Conservation (phyloP, 768 basidiomycete species). For the Leccinellum luteum region DNA sequence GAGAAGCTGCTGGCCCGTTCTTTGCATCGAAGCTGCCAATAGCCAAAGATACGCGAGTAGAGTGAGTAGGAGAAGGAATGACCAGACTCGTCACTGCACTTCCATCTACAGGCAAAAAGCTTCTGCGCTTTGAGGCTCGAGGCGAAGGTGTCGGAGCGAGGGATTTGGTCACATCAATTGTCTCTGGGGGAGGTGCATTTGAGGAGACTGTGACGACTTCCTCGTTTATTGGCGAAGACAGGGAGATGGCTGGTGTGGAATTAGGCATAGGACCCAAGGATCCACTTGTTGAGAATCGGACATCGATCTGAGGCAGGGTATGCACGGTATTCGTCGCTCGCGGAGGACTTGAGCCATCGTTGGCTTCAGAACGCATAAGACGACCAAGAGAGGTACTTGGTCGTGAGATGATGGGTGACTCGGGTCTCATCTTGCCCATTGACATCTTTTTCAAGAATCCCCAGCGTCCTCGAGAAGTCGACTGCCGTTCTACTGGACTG, state of each 20-base stretch:
- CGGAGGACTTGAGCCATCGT: conserved; percentile 23
- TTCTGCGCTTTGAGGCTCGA: conserved; percentile 69
- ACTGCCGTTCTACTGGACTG: conserved; percentile 26
- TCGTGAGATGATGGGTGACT: conserved; percentile 44
- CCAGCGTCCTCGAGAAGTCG: conserved; percentile 61
- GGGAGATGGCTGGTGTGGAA: conserved; percentile 31
- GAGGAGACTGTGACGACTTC: conserved; percentile 15
- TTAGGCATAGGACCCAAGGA: conserved; percentile 49
- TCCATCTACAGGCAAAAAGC: conserved; percentile 84
- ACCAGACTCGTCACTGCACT: conserved; percentile 59
- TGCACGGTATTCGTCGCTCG: conserved; percentile 41
- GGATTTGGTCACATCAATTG: conserved; percentile 25
- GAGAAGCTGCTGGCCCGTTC: conserved; percentile 24
- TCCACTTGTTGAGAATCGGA: conserved; percentile 72
- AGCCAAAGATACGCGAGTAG: conserved; percentile 50
- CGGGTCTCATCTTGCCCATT: conserved; percentile 86
- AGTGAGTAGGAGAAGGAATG: conserved; percentile 61
- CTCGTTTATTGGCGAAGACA: conserved; percentile 23
- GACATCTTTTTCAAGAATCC: conserved; percentile 99
- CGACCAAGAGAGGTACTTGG: conserved; percentile 34
- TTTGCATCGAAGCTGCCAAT: conserved; percentile 36
- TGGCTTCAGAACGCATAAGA: conserved; percentile 11
- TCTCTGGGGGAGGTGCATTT: conserved; percentile 1
- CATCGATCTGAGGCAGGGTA: conserved; percentile 59
- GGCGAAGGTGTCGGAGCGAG: conserved; percentile 43